A percentile compares a stretch with the other conserved stretches of the same genome.
Evolutionary conservation across 805 yeast species (phyloP).

Genomic region (Ogataea paraovalis): DNA sequence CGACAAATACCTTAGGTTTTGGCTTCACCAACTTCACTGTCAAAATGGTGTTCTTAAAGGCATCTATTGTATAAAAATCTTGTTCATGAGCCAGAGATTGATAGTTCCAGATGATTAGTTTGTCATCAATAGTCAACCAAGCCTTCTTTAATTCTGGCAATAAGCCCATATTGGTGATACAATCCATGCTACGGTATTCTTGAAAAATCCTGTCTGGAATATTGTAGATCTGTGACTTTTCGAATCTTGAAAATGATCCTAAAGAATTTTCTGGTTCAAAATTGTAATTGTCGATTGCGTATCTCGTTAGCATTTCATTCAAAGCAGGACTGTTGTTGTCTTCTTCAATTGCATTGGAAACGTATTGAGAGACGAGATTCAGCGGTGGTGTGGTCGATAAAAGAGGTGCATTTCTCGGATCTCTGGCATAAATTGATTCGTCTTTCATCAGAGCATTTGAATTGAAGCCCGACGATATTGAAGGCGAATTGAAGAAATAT

Average conservation of each 20-base stretch:
- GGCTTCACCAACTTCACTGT: constrained; percentile 80
- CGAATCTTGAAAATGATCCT: constrained; percentile 69
- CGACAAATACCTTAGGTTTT: constrained; percentile 73
- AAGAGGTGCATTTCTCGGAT: constrained; percentile 41
- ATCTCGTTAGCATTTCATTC: constrained; percentile 52
- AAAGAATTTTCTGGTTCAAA: constrained; percentile 41
- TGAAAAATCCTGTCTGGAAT: constrained; percentile 80
- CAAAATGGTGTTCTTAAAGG: constrained; percentile 70
- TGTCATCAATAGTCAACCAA: constrained; percentile 83
- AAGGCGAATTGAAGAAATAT: constrained; percentile 5
- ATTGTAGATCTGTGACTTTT: constrained; percentile 58
- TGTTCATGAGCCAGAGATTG: constrained; percentile 37
- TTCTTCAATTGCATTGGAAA: constrained; percentile 52
- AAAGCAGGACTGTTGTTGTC: constrained; percentile 57
- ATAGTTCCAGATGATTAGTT: constrained; percentile 82
- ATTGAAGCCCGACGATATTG: constrained; percentile 11
- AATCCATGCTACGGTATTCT: constrained; percentile 63
- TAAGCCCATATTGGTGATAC: constrained; percentile 74
- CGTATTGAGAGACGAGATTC: constrained; percentile 60
- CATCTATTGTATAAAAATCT: constrained; percentile 79
- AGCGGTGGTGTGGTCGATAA: constrained; percentile 49
- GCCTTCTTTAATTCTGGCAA: constrained; percentile 76
- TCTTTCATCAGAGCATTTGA: constrained; percentile 18
- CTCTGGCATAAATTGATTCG: constrained; percentile 17
- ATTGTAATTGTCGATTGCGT: constrained; percentile 66